Conservation (phyloP, 495 filamentous ascomycete species). For the Articulospora tetracladia region DNA sequence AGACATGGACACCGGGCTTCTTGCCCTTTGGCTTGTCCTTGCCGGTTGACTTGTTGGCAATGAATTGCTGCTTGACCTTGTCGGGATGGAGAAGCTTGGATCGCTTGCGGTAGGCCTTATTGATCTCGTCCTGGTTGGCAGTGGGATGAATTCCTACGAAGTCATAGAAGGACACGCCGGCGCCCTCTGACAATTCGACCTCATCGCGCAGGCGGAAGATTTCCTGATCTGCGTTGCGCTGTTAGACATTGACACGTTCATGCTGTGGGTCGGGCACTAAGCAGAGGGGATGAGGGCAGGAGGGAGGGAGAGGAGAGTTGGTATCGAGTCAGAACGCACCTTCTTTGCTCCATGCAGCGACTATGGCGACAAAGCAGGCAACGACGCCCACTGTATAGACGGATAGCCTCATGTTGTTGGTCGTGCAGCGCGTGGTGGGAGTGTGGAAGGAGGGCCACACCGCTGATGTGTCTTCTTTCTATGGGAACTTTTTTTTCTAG, state of each 20-base stretch:
- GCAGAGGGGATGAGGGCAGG: neutral
- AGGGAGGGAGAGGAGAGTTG: neutral
- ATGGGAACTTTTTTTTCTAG: neutral
- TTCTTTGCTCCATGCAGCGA: slow-evolving; percentile 80
- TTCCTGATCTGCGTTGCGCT: slow-evolving; percentile 68
- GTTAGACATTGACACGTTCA: slow-evolving; percentile 1
- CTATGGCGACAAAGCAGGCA: slow-evolving; percentile 55
- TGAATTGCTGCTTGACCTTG: slow-evolving; percentile 83
- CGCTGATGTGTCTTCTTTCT: slow-evolving; percentile 22
- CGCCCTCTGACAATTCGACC: slow-evolving; percentile 68
- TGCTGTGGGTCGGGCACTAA: slow-evolving; percentile 12
- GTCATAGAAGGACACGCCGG: slow-evolving; percentile 89
- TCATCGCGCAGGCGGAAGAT: slow-evolving; percentile 95
- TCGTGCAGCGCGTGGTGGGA: neutral
- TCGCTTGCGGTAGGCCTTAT: slow-evolving; percentile 89
- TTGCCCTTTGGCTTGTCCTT: slow-evolving; percentile 51
- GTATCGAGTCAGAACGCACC: slow-evolving; percentile 43
- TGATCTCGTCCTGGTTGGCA: slow-evolving; percentile 84
- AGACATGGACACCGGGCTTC: slow-evolving; percentile 61
- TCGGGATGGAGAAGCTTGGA: slow-evolving; percentile 83
- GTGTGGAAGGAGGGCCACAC: slow-evolving; percentile 1
- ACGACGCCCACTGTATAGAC: slow-evolving; percentile 50
- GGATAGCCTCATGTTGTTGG: slow-evolving; percentile 26
- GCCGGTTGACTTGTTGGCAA: slow-evolving; percentile 59
- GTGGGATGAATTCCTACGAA: slow-evolving; percentile 70